Evolutionary conservation across 163 green algal species (phyloP).

Genomic region (Scenedesmus sp.): DNA sequence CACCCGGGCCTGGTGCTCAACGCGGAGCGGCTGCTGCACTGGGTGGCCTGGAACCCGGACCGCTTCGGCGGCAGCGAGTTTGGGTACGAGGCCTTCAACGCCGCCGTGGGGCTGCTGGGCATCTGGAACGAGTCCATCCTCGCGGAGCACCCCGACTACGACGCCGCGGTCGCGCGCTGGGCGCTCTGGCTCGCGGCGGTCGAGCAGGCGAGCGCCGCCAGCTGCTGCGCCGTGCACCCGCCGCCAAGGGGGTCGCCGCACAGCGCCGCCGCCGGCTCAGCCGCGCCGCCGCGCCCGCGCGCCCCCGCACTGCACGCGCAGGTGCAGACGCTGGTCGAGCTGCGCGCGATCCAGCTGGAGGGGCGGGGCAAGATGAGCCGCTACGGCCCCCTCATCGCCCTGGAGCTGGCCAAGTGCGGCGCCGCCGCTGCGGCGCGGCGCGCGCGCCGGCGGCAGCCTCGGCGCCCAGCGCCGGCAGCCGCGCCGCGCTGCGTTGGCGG

Average conservation of each 20-base stretch:
- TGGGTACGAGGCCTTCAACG: conserved; percentile 64
- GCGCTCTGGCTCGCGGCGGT: conserved; percentile 39
- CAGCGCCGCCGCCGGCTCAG: no score
- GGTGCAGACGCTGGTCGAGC: conserved; percentile 66
- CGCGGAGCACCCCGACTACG: not conserved
- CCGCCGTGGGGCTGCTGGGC: conserved; percentile 59
- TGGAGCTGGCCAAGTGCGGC: conserved; percentile 41
- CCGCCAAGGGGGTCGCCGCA: no score
- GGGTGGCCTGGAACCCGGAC: conserved; percentile 57
- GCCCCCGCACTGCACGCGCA: conserved; percentile 35
- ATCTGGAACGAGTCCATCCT: conserved; percentile 65
- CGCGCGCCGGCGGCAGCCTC: no score
- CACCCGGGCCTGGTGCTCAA: conserved; percentile 34
- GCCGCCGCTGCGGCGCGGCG: no score
- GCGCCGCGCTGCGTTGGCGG: no score
- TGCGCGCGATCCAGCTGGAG: conserved; percentile 51
- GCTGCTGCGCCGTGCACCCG: not conserved
- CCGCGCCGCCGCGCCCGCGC: no score
- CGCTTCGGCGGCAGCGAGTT: conserved; percentile 66
- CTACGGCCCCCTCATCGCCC: conserved; percentile 38
- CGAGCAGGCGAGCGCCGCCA: conserved; percentile 21
- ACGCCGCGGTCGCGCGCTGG: conserved; percentile 13
- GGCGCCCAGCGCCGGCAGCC: no score
- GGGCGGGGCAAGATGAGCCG: conserved; percentile 41
- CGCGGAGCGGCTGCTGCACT: conserved; percentile 43